Evolutionary conservation across 2,329 filamentous ascomycete species (phyloP).

Genomic region (Niveomyces coronatus): DNA sequence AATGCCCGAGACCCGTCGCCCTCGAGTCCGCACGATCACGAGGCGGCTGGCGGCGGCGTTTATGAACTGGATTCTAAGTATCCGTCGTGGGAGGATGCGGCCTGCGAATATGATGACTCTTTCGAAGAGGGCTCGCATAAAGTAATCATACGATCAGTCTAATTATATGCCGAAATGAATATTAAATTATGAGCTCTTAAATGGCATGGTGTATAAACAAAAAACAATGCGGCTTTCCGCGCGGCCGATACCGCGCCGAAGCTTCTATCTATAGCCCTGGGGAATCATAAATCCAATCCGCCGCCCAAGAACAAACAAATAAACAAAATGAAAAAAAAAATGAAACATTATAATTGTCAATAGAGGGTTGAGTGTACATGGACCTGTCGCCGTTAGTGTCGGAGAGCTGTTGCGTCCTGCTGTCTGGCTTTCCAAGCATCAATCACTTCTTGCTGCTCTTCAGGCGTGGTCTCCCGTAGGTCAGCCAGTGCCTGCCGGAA

Average conservation of each 20-base stretch:
- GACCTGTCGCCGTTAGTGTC: too few relatives aligned
- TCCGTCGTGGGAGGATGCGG: constrained; percentile 3
- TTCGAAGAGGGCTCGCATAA: constrained; percentile 3
- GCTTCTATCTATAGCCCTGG: background rate
- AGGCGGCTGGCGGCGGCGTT: constrained; percentile 3
- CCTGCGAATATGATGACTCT: background rate
- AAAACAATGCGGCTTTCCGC: background rate
- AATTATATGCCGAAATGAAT: background rate
- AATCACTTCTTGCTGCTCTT: constrained; percentile 15
- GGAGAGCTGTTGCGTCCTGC: too few relatives aligned
- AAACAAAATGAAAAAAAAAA: background rate
- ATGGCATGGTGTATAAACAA: background rate
- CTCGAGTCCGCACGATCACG: background rate
- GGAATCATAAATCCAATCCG: background rate
- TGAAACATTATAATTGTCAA: background rate
- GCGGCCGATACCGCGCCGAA: background rate
- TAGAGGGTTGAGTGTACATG: background rate
- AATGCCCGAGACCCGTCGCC: background rate
- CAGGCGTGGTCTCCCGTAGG: constrained; percentile 15
- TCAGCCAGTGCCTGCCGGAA: constrained; percentile 21
- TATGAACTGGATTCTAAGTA: constrained; percentile 7
- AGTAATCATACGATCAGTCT: too few relatives aligned
- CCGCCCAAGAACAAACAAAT: background rate
- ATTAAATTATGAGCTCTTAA: background rate
- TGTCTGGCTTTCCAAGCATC: constrained; percentile 17